Conservation (phyloP, 306 rosid species). For the Luffa acutangula region DNA sequence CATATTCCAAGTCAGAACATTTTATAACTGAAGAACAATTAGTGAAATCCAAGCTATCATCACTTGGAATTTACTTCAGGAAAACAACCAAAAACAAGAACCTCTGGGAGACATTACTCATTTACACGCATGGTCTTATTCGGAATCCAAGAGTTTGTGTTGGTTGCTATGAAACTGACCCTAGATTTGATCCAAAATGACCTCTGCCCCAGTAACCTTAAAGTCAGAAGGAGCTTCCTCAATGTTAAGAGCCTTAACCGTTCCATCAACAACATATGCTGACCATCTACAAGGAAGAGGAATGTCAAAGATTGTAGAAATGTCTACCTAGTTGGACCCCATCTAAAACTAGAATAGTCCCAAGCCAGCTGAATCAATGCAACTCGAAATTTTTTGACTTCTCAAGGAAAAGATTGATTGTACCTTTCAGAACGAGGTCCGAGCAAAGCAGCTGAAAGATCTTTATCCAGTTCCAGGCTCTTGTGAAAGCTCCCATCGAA, state of each 20-base stretch:
- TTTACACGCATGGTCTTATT: background rate
- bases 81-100: background rate
- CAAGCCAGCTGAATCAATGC: background rate
- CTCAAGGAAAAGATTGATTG: background rate
- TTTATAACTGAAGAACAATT: background rate
- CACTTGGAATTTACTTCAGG: background rate
- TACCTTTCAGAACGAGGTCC: slow-evolving; percentile 86
- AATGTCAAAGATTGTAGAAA: background rate
- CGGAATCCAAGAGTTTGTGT: background rate
- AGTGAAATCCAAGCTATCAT: background rate
- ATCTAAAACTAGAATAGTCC: background rate
- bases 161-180: slow-evolving; percentile 7
- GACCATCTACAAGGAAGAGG: slow-evolving; percentile 63
- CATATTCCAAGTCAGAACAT: background rate
- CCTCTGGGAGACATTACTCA: background rate
- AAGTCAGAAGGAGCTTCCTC: slow-evolving; percentile 95
- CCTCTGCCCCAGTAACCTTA: slow-evolving; percentile 82
- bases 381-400: background rate
- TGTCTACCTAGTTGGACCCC: background rate
- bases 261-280: slow-evolving; percentile 83
- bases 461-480: slow-evolving; percentile 68
- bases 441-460: slow-evolving; percentile 83
- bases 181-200: slow-evolving; percentile 75
- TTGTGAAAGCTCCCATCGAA: slow-evolving; percentile 89
- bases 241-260: slow-evolving; percentile 56